phyloP scores from a whole-genome alignment of 106 monocot genomes.

The Phalaenopsis aphrodite region DNA sequence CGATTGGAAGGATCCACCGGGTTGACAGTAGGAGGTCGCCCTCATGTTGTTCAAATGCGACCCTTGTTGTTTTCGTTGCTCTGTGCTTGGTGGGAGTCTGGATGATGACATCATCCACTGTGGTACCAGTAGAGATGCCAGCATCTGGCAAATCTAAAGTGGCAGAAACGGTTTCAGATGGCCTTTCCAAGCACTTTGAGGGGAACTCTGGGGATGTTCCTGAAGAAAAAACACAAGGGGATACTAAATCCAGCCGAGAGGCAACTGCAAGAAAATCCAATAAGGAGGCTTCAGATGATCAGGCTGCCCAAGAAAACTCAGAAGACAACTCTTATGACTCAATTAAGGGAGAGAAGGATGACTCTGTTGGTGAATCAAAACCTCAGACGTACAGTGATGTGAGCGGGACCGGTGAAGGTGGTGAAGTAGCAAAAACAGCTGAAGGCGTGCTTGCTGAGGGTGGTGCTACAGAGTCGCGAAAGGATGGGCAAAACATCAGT shows the following conservation, averaged over 20 bases:
- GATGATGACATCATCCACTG: constrained; percentile 83
- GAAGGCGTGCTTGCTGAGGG: constrained; percentile 4
- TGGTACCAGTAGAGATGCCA: constrained; percentile 42
- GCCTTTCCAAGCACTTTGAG: constrained; percentile 20
- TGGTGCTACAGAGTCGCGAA: constrained; percentile 4
- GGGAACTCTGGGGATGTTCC: constrained; percentile 21
- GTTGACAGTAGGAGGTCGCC: constrained; percentile 57
- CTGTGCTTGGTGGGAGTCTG: constrained; percentile 80
- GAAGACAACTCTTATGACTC: constrained; percentile 9
- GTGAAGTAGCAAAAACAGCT: constrained; percentile 8
- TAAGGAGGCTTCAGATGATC: constrained; percentile 16
- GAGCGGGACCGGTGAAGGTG: constrained; percentile 28
- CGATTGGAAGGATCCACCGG: constrained; percentile 46
- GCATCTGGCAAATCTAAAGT: constrained; percentile 27
- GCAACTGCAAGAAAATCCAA: constrained; percentile 8
- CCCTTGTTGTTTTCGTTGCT: constrained; percentile 65
- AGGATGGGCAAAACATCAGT: constrained; percentile 5
- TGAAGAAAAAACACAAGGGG: constrained; percentile 19
- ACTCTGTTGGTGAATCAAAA: constrained; percentile 17
- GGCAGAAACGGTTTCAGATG: constrained; percentile 18
- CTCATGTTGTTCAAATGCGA: constrained; percentile 54
- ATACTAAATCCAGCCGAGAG: constrained; percentile 8
- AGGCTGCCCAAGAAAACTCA: constrained; percentile 11
- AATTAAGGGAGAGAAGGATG: constrained; percentile 21
- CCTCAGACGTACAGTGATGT: constrained; percentile 28